These are phyloP conservation scores for Kluyveromyces sp. DNA, from an alignment of 1,139 yeast genomes.

Conservation along the genomic window DNA sequence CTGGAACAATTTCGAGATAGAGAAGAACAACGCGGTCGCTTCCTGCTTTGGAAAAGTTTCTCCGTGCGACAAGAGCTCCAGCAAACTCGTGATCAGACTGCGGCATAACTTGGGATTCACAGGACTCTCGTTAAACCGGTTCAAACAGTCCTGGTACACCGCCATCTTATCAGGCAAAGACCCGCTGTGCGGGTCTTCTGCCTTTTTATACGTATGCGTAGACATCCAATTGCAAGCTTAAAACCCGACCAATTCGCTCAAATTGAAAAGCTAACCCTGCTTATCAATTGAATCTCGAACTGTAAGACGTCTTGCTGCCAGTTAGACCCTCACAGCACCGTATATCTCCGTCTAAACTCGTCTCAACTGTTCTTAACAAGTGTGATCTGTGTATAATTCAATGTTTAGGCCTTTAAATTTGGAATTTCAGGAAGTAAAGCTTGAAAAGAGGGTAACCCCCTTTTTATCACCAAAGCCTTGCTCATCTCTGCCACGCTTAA, in stretches of 20 bases:
- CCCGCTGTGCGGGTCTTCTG: conserved; percentile 66
- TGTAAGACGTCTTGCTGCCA: too few species aligned
- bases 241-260: too few species aligned
- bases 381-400: neutral
- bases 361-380: neutral
- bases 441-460: too few species aligned
- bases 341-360: neutral
- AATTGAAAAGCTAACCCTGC: too few species aligned
- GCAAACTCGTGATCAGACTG: conserved; percentile 50
- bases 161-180: conserved; percentile 88
- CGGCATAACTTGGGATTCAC: conserved; percentile 86
- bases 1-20: conserved; percentile 89
- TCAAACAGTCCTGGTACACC: conserved; percentile 90
- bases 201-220: conserved; percentile 72
- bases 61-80: conserved; percentile 71
- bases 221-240: conserved; percentile 49
- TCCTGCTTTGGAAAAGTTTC: conserved; percentile 84
- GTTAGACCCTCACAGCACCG: neutral
- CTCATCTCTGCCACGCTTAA: too few species aligned
- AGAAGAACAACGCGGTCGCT: conserved; percentile 87
- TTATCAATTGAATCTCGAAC: too few species aligned
- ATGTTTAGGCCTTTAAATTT: conserved; percentile 4
- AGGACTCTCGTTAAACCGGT: conserved; percentile 88
- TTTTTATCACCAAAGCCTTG: too few species aligned
- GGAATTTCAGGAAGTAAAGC: too few species aligned